A percentile compares a stretch with the other conserved stretches of the same genome.
These are phyloP conservation scores for Cryptosporidium canis DNA, from an alignment of 169 alveolate genomes.

Conservation along the genomic window DNA sequence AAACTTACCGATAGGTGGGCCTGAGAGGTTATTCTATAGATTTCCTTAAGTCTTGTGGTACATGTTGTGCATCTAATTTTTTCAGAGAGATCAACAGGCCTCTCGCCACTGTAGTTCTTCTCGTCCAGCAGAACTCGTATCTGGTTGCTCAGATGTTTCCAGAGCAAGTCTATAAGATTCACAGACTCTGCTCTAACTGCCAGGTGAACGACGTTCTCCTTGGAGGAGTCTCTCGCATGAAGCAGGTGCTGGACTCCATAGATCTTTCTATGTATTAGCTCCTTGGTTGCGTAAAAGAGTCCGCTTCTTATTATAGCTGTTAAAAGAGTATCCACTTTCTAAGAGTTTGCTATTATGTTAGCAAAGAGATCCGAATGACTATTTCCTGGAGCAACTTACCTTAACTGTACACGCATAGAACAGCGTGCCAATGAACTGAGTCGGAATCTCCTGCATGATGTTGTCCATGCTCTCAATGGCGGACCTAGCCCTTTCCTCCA, in stretches of 20 bases:
- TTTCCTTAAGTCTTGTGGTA: slow-evolving; percentile 60
- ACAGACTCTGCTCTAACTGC: slow-evolving; percentile 67
- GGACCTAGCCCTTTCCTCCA: slow-evolving; percentile 30
- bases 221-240: slow-evolving; percentile 59
- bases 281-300: slow-evolving; percentile 58
- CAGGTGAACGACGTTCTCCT: slow-evolving; percentile 53
- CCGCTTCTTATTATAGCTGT: slow-evolving; percentile 67
- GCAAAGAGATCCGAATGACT: neutral
- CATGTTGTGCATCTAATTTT: slow-evolving; percentile 60
- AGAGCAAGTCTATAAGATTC: slow-evolving; percentile 22
- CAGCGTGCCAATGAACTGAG: slow-evolving; percentile 55
- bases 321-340: slow-evolving; percentile 57
- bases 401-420: slow-evolving; percentile 64
- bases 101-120: slow-evolving; percentile 16
- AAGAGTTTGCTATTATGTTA: neutral
- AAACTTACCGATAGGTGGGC: slow-evolving; percentile 68
- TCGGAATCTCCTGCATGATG: slow-evolving; percentile 60
- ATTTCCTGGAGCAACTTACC: slow-evolving; percentile 16
- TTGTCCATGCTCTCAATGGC: slow-evolving; percentile 62
- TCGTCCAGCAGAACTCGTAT: slow-evolving; percentile 62
- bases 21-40: slow-evolving; percentile 66
- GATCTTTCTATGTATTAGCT: slow-evolving; percentile 47
- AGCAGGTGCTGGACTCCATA: slow-evolving; percentile 44
- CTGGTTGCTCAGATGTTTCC: slow-evolving; percentile 41
- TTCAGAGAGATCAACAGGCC: slow-evolving; percentile 64